phyloP scores from a whole-genome alignment of 495 filamentous ascomycete genomes.

The Aspergillus haitiensis region DNA sequence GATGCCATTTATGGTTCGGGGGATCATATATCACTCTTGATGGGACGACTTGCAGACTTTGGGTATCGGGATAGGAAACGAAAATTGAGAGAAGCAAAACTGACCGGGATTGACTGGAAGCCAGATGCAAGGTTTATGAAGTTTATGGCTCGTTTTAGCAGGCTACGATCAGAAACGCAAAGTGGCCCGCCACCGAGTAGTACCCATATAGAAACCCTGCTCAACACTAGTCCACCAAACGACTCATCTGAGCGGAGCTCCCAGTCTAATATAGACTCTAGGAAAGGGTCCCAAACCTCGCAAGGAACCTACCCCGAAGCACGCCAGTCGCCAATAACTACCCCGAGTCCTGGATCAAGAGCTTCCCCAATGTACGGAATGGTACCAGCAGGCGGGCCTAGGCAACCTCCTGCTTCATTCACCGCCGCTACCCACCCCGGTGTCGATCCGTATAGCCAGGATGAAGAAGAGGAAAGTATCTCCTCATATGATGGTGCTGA shows the following conservation, averaged over 20 bases:
- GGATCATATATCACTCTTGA: conserved; percentile 79
- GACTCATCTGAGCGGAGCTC: background rate
- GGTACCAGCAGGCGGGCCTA: conserved; percentile 45
- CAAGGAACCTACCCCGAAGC: background rate
- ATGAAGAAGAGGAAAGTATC: conserved; percentile 55
- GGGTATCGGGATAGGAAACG: conserved; percentile 72
- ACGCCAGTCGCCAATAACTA: conserved; percentile 10
- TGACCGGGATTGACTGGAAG: conserved; percentile 57
- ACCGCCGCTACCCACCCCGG: conserved; percentile 21
- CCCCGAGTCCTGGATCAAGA: conserved; percentile 10
- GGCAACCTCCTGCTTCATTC: conserved; percentile 45
- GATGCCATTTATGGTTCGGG: conserved; percentile 84
- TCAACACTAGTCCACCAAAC: conserved; percentile 17
- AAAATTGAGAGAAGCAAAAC: conserved; percentile 60
- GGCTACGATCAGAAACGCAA: conserved; percentile 30
- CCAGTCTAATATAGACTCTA: background rate
- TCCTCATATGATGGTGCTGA: conserved; percentile 65
- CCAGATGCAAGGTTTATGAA: conserved; percentile 53
- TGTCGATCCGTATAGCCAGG: conserved; percentile 36
- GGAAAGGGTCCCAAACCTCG: conserved; percentile 5
- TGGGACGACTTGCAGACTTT: conserved; percentile 82
- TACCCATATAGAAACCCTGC: conserved; percentile 22
- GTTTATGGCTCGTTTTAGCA: conserved; percentile 45
- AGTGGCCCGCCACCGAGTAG: conserved; percentile 21
- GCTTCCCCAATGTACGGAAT: conserved; percentile 54